Evolutionary conservation across 345 rosid genomes (phyloP).

Genomic region (Euphorbia pulcherrima): DNA sequence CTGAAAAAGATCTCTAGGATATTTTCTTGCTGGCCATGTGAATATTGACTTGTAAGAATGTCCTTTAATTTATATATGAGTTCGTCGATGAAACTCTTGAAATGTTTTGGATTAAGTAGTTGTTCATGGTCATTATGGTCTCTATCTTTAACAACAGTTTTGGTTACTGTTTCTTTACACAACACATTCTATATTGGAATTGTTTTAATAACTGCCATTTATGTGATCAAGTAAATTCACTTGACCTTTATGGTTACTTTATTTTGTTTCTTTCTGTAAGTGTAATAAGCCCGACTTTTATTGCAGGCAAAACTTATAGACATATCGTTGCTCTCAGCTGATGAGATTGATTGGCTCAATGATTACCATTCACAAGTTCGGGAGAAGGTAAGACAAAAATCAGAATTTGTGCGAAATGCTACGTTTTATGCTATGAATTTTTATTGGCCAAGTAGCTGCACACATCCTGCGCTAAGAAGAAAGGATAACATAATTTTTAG

Average conservation of each 20-base stretch:
- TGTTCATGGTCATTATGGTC: not conserved
- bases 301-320: constrained; percentile 74
- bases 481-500: not conserved
- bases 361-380: constrained; percentile 79
- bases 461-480: not conserved
- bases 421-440: not conserved
- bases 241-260: too few species aligned
- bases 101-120: not conserved
- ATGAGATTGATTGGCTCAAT: constrained; percentile 77
- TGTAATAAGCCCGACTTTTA: not conserved
- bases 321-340: constrained; percentile 48
- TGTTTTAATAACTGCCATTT: not conserved
- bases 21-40: not conserved
- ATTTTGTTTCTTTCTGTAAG: too few species aligned
- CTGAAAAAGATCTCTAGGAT: not conserved
- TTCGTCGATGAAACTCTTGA: not conserved
- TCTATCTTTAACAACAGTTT: not conserved
- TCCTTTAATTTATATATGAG: not conserved
- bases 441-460: not conserved
- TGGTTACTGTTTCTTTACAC: not conserved
- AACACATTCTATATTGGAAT: not conserved
- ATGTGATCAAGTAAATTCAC: too few species aligned
- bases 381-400: constrained; percentile 61
- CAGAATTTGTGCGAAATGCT: not conserved
- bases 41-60: not conserved